Evolutionary conservation across 768 basidiomycete species (phyloP).

Genomic region (Lentinus brumalis): DNA sequence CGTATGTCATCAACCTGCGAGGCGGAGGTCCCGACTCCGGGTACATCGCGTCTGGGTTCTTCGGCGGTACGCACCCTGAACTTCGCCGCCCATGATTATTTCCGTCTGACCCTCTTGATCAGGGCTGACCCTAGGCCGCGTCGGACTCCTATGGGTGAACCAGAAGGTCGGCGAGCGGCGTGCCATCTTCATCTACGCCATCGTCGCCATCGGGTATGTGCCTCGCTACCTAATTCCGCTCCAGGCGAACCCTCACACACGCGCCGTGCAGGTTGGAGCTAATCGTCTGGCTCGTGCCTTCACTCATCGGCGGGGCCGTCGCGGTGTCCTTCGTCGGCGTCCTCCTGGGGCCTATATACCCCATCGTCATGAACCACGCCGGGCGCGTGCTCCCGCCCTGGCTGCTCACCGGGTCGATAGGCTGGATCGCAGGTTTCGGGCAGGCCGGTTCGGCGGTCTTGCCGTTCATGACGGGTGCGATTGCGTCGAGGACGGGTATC

Average conservation of each 20-base stretch:
- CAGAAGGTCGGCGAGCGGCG: constrained; percentile 41
- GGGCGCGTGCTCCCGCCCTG: constrained; percentile 46
- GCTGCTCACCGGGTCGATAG: constrained; percentile 43
- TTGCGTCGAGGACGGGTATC: constrained; percentile 46
- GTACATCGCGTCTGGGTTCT: constrained; percentile 53
- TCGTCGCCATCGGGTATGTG: constrained; percentile 40
- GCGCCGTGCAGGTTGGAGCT: constrained; percentile 46
- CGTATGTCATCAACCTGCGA: constrained; percentile 47
- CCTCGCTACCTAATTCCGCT: neutral
- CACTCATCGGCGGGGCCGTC: constrained; percentile 54
- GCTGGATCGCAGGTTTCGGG: constrained; percentile 57
- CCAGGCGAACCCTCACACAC: neutral
- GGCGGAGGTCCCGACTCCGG: constrained; percentile 50
- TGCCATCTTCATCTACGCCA: constrained; percentile 39
- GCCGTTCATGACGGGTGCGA: constrained; percentile 52
- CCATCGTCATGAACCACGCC: constrained; percentile 43
- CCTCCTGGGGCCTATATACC: constrained; percentile 50
- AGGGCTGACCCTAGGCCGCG: constrained; percentile 55
- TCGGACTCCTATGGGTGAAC: constrained; percentile 54
- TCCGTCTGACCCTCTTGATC: neutral
- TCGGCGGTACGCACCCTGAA: constrained; percentile 35
- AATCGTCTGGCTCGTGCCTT: constrained; percentile 58
- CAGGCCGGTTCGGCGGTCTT: constrained; percentile 52
- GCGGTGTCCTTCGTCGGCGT: constrained; percentile 57
- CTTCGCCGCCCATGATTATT: neutral